Base-by-base conservation (phyloP, 495 filamentous ascomycete species). In the Hapsidospora chrysogenum region DNA sequence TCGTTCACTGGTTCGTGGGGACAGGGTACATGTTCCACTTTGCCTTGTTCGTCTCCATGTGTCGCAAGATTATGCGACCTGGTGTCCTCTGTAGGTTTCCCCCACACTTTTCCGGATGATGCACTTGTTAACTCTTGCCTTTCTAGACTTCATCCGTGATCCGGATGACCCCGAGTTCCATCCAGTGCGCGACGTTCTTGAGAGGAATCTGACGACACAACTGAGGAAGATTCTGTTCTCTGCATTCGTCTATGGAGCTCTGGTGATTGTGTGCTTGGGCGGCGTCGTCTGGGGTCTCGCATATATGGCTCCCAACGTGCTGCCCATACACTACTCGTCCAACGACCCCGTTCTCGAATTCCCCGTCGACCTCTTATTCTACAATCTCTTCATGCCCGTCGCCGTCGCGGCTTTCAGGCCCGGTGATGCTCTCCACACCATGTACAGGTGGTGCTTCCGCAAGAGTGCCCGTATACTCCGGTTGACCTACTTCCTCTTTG, bases 1-100 rank as follows among this genome's bases (percentile, higher is more conserved):
- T 99, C 49, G 78, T 96, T 16, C 89, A 99, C 54, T 99, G 89
- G 89, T 99, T 99, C 51, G 75, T 93, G 32, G 89, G 89, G 15
- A 99, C 89, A 4, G 93, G 85, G 42, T 99, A 99, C 56, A 99
- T 99, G 89, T 99, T 99, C 54, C 89, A 99, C 51, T 99, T 99
- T 51, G 89, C 89, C 15, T 65, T 96, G 10, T 99, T 99, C 51
- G 89, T 99, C 29, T 85, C 86, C 28, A 96, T 99, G 89, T 99
- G 89, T 56, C 76, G 89, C 33, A 95, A 94, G 61, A 93, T 96
- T 35, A 78, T 99, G 77, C 73, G 89, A 40, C 78, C 64, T 33
- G 89, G 89, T 27, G 89, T 96, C 30, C 67, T 99, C 36, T 95
- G 78, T 82, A 61, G 68, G 78, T 64, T 37, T 13, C 6, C 10